phyloP scores from a whole-genome alignment of 108 stramenopile genomes.

The Discostella stelligeroides region DNA sequence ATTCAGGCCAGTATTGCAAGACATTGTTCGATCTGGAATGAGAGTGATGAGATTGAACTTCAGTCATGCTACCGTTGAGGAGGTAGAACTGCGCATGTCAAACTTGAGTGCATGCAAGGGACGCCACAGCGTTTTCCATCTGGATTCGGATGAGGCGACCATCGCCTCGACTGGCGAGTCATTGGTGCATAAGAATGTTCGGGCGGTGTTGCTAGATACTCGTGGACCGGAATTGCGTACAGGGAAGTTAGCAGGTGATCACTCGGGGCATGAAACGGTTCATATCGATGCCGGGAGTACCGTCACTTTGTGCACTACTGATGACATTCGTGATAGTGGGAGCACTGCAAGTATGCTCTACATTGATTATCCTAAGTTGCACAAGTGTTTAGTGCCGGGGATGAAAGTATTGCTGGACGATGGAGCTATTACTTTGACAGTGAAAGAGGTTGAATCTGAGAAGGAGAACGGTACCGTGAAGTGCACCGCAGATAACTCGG shows the following conservation, averaged over 20 bases:
- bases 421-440: conserved; percentile 90
- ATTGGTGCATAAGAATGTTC: conserved; percentile 60
- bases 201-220: conserved; percentile 89
- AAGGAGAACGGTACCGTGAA: conserved; percentile 58
- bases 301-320: conserved; percentile 68
- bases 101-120: conserved; percentile 76
- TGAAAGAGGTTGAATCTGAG: conserved; percentile 61
- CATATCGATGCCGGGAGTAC: conserved; percentile 57
- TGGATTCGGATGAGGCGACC: conserved; percentile 1
- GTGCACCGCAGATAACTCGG: conserved; percentile 79
- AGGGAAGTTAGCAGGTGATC: conserved; percentile 79
- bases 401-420: conserved; percentile 95
- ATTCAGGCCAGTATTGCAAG: conserved; percentile 61
- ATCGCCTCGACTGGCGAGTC: conserved; percentile 39
- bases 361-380: conserved; percentile 76
- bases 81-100: conserved; percentile 86
- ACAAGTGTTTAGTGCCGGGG: conserved; percentile 70
- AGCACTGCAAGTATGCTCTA: conserved; percentile 75
- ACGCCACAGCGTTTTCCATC: conserved; percentile 26
- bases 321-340: conserved; percentile 54
- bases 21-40: conserved; percentile 84
- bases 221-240: conserved; percentile 95
- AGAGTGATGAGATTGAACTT: conserved; percentile 95
- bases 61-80: conserved; percentile 94
- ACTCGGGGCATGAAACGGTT: conserved; percentile 77